Percentiles rank a stretch among this genome's conserved stretches.
Evolutionary conservation across 108 stramenopile species (phyloP).

Genomic region (Licmophora abbreviata): DNA sequence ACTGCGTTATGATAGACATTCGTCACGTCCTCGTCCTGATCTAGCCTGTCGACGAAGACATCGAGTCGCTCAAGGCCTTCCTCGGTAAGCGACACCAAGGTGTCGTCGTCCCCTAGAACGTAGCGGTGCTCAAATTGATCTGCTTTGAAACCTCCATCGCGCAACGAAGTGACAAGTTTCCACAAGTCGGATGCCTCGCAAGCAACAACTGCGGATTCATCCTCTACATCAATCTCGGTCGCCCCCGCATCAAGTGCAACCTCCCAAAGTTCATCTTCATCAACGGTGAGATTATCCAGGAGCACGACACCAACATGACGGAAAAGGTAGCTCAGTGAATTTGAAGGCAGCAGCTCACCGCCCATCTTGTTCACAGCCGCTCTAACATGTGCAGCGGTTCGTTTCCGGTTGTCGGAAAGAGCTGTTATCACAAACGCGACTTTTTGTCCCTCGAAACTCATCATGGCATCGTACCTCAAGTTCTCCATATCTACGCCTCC

Average conservation of each 20-base stretch:
- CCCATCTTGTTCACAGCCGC: constrained; percentile 45
- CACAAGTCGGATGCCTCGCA: constrained; percentile 46
- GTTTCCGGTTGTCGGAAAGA: constrained; percentile 64
- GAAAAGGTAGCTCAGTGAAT: constrained; percentile 53
- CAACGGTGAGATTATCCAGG: constrained; percentile 19
- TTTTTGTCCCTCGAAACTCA: constrained; percentile 32
- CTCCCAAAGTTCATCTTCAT: constrained; percentile 50
- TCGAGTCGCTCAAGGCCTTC: constrained; percentile 37
- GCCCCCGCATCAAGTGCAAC: constrained; percentile 66
- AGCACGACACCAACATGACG: constrained; percentile 51
- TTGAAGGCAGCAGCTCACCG: constrained; percentile 52
- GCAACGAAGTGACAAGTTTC: constrained; percentile 32
- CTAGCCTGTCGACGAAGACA: constrained; percentile 44
- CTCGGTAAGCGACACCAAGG: constrained; percentile 25
- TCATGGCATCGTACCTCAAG: constrained; percentile 62
- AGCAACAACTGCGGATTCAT: constrained; percentile 26
- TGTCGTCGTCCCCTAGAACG: constrained; percentile 31
- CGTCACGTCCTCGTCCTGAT: constrained; percentile 62
- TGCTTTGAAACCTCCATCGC: constrained; percentile 20
- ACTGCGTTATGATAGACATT: constrained; percentile 57
- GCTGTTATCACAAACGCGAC: constrained; percentile 56
- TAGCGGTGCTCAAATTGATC: constrained; percentile 54
- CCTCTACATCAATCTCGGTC: constrained; percentile 42
- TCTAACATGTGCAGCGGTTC: constrained; percentile 60
- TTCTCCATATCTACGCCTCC: constrained; percentile 26